Base-by-base conservation (phyloP, 805 yeast species). In the Lachancea sp. region DNA sequence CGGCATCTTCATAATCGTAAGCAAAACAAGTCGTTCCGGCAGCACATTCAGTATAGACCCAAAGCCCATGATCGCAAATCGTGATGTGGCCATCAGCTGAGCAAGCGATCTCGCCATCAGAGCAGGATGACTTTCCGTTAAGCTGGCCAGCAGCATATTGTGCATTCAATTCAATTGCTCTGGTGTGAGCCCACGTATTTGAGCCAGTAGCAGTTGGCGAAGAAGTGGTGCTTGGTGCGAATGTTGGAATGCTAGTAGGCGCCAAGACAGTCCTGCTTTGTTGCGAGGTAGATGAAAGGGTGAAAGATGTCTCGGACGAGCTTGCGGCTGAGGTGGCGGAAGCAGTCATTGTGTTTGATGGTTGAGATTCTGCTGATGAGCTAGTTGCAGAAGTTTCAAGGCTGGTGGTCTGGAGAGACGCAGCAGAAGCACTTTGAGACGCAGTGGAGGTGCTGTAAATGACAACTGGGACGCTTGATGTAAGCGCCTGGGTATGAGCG, bases 1-100 rank as follows among this genome's bases (percentile, higher is more conserved):
- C 80, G n/a, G 62, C 57, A 38, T 63, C 66, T 44, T 66, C 69
- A 31, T 58, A 55, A 27, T 62, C 68, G 53, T 67, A 74, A 19
- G 85, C 83, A 51, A 67, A 73, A 62, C 88, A 81, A 1, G 78
- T 68, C 2, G 87, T 80, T 38, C 83, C 82, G 2, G 73, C 65
- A n/a, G 83, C 75, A 66, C 88, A 81, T 33, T 62, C 69, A 56
- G 71, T 69, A 16, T 54, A 58, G 12, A 76, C 82, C 87, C 87
- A 82, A 19, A 60, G 46, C 33, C 81, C 80, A 55, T 65, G 68
- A 53, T 75, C 70, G 63, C 86, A 81, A 37, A 79, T 65, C 15
- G 84, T 79, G 51, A 74, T 70, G 16, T 65, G 46, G 30, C 82
- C 85, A 51, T 66, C 64, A 5, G 70, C 56, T 20, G 73, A 57